Percentiles rank a stretch among this genome's conserved stretches.
These are phyloP conservation scores for Ogataea wickerhamii DNA, from an alignment of 805 yeast genomes.

Conservation along the genomic window DNA sequence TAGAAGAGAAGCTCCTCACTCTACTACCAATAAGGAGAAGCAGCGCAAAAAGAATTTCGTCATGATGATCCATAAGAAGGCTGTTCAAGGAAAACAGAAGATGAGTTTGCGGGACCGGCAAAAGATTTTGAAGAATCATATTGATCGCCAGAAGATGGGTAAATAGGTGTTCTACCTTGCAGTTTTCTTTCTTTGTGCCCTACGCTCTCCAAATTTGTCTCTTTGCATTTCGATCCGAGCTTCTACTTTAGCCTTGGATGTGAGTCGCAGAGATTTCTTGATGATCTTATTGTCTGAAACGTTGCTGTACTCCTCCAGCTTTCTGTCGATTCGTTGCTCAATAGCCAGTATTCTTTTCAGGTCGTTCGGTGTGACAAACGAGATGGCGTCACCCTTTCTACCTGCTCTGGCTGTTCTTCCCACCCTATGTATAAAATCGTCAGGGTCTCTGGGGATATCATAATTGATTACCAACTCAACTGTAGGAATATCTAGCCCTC, in stretches of 20 bases:
- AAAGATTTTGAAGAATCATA: conserved; percentile 78
- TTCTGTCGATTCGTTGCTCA: conserved; percentile 76
- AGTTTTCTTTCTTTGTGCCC: conserved; percentile 6
- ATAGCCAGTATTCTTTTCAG: conserved; percentile 77
- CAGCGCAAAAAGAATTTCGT: conserved; percentile 97
- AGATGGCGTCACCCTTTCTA: conserved; percentile 75
- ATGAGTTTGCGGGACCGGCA: conserved; percentile 89
- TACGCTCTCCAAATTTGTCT: conserved; percentile 76
- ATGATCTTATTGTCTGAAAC: conserved; percentile 77
- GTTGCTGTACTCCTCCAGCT: conserved; percentile 70
- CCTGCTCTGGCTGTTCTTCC: conserved; percentile 99
- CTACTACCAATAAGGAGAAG: conserved; percentile 94
- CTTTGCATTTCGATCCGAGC: conserved; percentile 91
- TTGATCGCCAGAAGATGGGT: conserved; percentile 86
- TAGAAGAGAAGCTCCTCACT: conserved; percentile 69
- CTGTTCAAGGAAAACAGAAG: conserved; percentile 91
- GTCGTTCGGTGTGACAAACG: conserved; percentile 83
- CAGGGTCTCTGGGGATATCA: conserved; percentile 81
- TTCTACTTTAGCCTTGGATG: conserved; percentile 83
- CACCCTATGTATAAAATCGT: conserved; percentile 81
- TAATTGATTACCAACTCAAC: conserved; percentile 76
- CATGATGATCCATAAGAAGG: conserved; percentile 95
- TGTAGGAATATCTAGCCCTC: conserved; percentile 81
- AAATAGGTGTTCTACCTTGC: conserved; percentile 29
- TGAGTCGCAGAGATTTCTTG: conserved; percentile 61